Base-by-base conservation (phyloP, 106 monocot genomes). In the Xerophyta viscosa region DNA sequence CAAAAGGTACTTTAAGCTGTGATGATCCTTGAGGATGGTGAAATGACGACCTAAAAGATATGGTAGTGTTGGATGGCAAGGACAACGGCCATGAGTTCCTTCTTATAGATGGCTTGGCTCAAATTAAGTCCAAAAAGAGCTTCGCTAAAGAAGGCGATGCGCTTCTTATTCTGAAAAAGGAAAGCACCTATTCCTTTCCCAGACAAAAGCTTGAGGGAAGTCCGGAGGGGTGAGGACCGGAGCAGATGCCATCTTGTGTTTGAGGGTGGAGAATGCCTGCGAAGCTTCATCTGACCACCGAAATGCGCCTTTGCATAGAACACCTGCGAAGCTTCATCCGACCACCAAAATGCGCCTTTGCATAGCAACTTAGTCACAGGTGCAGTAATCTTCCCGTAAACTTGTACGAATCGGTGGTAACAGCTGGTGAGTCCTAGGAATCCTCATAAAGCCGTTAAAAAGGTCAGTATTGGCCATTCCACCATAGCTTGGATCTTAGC, bases 101-200 rank as follows among this genome's bases (percentile, higher is more conserved):
- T 55, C 8, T 37, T 33, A 4, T 55, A 37, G 0, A 20, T 55
- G 18, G 31, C 31, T 4, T 31, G 18, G 2, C 3, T 3, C 6
- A 31, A 17, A 13, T 31, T 55, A 20, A 11, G 13, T 2, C 0
- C 29, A 1, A 2, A 3, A 0, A 53, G 18, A 2, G 29, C 29
- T 15, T 53, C 5, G 22, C 54, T 55, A 20, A 55, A 37, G 20
- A 36, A 55, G 20, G 54, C 54, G 19, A 55, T 36, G 3, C 1
- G 3, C 31, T 21, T 2, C 10, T 31, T 20, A 7, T 11, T 8
- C 20, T 31, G 20, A 6, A 20, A 20, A 4, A 33, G 18, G 20
- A 54, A 19, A 2, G 19, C 53, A 2, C 29, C 31, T 6, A 54
- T 31, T 2, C n/a, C 53, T 8, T 3, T 12, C 1, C 9, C 20